Evolutionary conservation across 2,329 filamentous ascomycete genomes (phyloP), one percentile per base, ranked within the genome.

Genomic region (Botrytis galanthina): DNA sequence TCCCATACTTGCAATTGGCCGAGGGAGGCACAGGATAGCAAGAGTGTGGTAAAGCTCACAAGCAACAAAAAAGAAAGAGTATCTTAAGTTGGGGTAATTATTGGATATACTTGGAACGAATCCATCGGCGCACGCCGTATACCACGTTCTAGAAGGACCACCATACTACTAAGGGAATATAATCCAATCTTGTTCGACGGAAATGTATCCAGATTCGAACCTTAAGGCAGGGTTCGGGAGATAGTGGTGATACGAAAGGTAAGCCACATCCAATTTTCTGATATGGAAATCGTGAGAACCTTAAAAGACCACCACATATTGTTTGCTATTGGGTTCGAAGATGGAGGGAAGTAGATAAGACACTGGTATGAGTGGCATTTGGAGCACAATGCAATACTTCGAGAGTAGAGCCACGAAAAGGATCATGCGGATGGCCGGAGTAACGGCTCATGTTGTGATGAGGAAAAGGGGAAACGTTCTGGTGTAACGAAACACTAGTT

Each of bases 391-490:
- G 35, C 42, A 37, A 46, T 32, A 44, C n/a, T 46, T 35, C 26
- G 51, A 60, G 60, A 69, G 63, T 42, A 48, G 32, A 69, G 37
- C 63, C 63, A 72, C 71, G 62, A 69, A 72, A 42, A 37, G 51
- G 39, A 60, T 72, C 71, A 72, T 72, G 70, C 70, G 70, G 39
- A n/a, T 22, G 48, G 42, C 32, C 63, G 71, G 26, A 57, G 71
- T 72, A 69, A 69, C 63, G n/a, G 44, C 14, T 71, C 46, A 61
- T 60, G 62, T 57, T 51, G 71, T 69, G 63, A 72, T 48, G 48
- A n/a, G 71, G 26, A 32, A 42, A 51, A 32, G 46, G n/a, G 62
- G 29, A 48, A 61, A 42, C 71, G 32, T 48, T 48, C 29, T 57
- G 20, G 70, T 68, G 71, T 22, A 37, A 72, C 29, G 29, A 68